These are phyloP conservation scores for Conticribra guillardii DNA, from an alignment of 108 stramenopile species.

Conservation along the genomic window DNA sequence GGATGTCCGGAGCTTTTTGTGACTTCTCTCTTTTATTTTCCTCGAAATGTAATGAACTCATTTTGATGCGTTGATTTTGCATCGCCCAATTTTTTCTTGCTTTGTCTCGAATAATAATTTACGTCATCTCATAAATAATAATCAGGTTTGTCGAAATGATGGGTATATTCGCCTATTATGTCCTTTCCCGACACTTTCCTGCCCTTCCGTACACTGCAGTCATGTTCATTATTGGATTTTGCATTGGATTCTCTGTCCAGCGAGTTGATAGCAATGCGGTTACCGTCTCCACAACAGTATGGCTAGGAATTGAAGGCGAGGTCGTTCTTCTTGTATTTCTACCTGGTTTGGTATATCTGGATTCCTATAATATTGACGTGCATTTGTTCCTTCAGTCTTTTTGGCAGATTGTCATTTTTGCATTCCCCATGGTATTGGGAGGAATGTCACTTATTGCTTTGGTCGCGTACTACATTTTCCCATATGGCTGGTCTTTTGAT, in stretches of 20 bases:
- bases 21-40: too few species aligned
- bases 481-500: conserved; percentile 69
- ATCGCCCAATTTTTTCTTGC: background rate
- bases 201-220: conserved; percentile 38
- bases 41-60: too few species aligned
- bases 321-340: conserved; percentile 42
- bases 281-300: conserved; percentile 34
- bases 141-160: conserved; percentile 29
- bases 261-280: conserved; percentile 28
- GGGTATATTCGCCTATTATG: conserved; percentile 24
- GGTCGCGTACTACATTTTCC: conserved; percentile 68
- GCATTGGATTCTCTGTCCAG: conserved; percentile 17
- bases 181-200: conserved; percentile 23
- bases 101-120: background rate
- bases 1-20: background rate
- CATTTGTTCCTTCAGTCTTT: conserved; percentile 64
- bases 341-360: conserved; percentile 43
- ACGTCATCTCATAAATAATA: too few species aligned
- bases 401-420: conserved; percentile 77
- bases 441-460: conserved; percentile 69
- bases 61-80: too few species aligned
- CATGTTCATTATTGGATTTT: conserved; percentile 29
- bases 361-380: conserved; percentile 64
- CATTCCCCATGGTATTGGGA: conserved; percentile 86
- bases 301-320: conserved; percentile 36